Conservation (phyloP, 2,329 filamentous ascomycete genomes). For the Clonostachys byssicola region DNA sequence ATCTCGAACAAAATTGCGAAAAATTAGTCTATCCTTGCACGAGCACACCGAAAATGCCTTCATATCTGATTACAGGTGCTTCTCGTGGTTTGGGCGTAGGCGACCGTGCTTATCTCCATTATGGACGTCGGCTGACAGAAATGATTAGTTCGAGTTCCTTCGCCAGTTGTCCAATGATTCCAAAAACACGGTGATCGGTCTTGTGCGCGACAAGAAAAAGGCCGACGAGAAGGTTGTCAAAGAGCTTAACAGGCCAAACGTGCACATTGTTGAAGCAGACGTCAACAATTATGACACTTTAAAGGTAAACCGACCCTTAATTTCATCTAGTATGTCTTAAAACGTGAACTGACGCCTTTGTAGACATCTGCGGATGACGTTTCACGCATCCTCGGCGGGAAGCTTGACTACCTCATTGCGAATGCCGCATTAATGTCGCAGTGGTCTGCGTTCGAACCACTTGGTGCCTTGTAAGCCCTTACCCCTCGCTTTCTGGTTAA, state of each 20-base stretch:
- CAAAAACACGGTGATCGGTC: conserved; percentile 36
- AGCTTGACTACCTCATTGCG: conserved; percentile 60
- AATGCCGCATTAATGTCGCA: conserved; percentile 46
- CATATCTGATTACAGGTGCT: conserved; percentile 10
- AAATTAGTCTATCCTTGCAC: neutral
- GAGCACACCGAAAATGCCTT: conserved; percentile 6
- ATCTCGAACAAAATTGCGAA: neutral
- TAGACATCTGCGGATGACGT: neutral
- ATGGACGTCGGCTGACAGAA: no score
- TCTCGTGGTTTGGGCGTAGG: conserved; percentile 9
- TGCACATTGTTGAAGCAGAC: conserved; percentile 41
- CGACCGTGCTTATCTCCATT: neutral
- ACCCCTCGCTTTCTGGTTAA: neutral
- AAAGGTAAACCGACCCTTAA: conserved; percentile 19
- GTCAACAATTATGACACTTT: conserved; percentile 30
- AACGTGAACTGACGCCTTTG: neutral
- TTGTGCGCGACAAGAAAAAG: conserved; percentile 38
- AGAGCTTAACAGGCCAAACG: conserved; percentile 33
- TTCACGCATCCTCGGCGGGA: conserved; percentile 20
- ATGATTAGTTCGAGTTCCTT: conserved; percentile 41
- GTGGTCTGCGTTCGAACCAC: neutral
- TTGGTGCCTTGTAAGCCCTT: conserved; percentile 2
- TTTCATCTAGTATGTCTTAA: neutral
- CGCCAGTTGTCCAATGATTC: conserved; percentile 35
- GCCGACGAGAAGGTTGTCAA: conserved; percentile 35